These are phyloP conservation scores for Lathyrus oleraceus DNA, from an alignment of 306 rosid genomes.

Conservation along the genomic window DNA sequence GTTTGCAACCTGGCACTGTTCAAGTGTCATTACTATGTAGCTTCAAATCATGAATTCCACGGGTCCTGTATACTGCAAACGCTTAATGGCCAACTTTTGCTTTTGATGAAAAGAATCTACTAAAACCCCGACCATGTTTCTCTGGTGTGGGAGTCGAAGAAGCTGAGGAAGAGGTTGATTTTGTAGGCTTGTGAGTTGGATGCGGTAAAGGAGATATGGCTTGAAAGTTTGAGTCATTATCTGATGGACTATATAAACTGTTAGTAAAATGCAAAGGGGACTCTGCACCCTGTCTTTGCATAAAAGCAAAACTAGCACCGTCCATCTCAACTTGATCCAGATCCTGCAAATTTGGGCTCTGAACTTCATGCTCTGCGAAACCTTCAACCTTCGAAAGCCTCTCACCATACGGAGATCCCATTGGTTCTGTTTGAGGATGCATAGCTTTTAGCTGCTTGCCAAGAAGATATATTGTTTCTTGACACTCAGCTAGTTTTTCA, in stretches of 20 bases:
- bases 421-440: constrained; percentile 71
- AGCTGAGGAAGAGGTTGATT: constrained; percentile 71
- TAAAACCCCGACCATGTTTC: constrained; percentile 75
- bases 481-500: constrained; percentile 96
- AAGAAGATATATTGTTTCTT: constrained; percentile 95
- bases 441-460: constrained; percentile 81
- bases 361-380: constrained; percentile 53
- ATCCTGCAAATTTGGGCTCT: constrained; percentile 54
- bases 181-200: constrained; percentile 61
- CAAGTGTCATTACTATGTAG: constrained; percentile 27
- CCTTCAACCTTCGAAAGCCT: constrained; percentile 55
- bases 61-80: constrained; percentile 37
- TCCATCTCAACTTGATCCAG: constrained; percentile 58
- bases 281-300: constrained; percentile 53
- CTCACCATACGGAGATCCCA: constrained; percentile 52
- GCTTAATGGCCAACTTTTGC: constrained; percentile 68
- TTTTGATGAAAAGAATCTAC: constrained; percentile 95
- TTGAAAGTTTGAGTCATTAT: constrained; percentile 54
- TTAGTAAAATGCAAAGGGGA: constrained; percentile 59
- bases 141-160: constrained; percentile 84
- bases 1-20: constrained; percentile 13
- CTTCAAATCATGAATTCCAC: constrained; percentile 25
- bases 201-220: constrained; percentile 54
- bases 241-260: constrained; percentile 63
- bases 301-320: constrained; percentile 46